Evolutionary conservation across 108 stramenopile species (phyloP).

Genomic region (Asterionellopsis glacialis): DNA sequence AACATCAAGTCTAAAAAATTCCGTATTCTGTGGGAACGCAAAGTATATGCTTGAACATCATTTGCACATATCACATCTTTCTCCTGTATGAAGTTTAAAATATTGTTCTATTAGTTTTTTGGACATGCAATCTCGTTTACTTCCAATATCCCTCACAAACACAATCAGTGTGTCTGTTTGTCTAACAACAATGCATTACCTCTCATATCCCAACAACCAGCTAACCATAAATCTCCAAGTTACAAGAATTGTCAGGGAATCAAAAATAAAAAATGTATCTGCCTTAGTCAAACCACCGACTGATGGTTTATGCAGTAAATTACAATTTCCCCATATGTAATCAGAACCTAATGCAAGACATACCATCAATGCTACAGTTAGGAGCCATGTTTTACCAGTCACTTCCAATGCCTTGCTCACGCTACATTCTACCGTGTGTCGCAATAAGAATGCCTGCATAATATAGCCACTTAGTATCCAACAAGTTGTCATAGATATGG

Average conservation of each 20-base stretch:
- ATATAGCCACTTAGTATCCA: slow-evolving; percentile 66
- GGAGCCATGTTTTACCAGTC: slow-evolving; percentile 63
- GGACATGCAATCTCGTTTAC: too few relatives aligned
- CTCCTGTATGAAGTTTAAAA: too few relatives aligned
- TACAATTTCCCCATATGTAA: slow-evolving; percentile 5
- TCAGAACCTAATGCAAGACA: slow-evolving; percentile 30
- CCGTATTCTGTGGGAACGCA: too few relatives aligned
- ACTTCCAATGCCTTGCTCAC: slow-evolving; percentile 38
- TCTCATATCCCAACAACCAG: slow-evolving; percentile 35
- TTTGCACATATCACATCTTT: too few relatives aligned
- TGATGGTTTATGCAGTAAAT: neutral
- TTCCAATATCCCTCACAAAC: too few relatives aligned
- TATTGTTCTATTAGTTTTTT: too few relatives aligned
- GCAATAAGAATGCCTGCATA: slow-evolving; percentile 49
- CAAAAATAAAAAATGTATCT: slow-evolving; percentile 70
- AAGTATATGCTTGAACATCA: too few relatives aligned
- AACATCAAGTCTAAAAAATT: too few relatives aligned
- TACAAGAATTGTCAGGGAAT: slow-evolving; percentile 57
- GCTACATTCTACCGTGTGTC: slow-evolving; percentile 62
- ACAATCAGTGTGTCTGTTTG: too few relatives aligned
- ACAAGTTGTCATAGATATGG: slow-evolving; percentile 49
- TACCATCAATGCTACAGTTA: slow-evolving; percentile 36
- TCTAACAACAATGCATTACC: neutral
- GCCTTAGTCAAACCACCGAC: slow-evolving; percentile 47
- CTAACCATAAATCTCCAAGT: slow-evolving; percentile 70